These are phyloP conservation scores for Cadophora luteo-olivacea DNA, from an alignment of 2,329 filamentous ascomycete genomes.

Conservation along the genomic window DNA sequence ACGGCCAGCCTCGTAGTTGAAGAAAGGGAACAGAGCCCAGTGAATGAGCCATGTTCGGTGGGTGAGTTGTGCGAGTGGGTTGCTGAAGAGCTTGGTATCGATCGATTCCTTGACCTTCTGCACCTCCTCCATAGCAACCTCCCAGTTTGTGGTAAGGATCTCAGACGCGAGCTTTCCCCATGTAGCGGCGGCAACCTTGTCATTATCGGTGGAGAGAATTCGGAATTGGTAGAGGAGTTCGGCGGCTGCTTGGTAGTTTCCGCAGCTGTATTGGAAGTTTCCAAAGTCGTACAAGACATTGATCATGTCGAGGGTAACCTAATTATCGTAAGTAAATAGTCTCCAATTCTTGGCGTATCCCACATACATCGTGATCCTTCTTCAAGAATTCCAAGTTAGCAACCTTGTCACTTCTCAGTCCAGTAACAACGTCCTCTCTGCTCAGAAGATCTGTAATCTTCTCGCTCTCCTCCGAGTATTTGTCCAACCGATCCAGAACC, in stretches of 20 bases:
- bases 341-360: slow-evolving; percentile 8
- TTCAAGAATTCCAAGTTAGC: slow-evolving; percentile 98
- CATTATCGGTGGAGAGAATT: slow-evolving; percentile 96
- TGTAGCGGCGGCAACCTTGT: slow-evolving; percentile 93
- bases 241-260: slow-evolving; percentile 87
- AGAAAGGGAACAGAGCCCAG: slow-evolving; percentile 98
- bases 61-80: slow-evolving; percentile 91
- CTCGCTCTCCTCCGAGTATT: slow-evolving; percentile 84
- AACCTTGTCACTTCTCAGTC: slow-evolving; percentile 94
- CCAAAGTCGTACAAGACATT: slow-evolving; percentile 95
- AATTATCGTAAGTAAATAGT: slow-evolving; percentile 31
- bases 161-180: slow-evolving; percentile 98
- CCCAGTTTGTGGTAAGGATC: slow-evolving; percentile 95
- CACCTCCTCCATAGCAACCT: slow-evolving; percentile 88
- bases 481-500: slow-evolving; percentile 81
- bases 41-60: slow-evolving; percentile 98
- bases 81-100: slow-evolving; percentile 94
- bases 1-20: slow-evolving; percentile 93
- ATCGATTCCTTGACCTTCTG: slow-evolving; percentile 91
- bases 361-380: slow-evolving; percentile 86
- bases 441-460: slow-evolving; percentile 88
- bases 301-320: slow-evolving; percentile 94
- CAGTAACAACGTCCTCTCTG: slow-evolving; percentile 87
- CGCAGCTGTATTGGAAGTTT: slow-evolving; percentile 97
- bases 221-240: slow-evolving; percentile 98